Evolutionary conservation across 495 filamentous ascomycete genomes (phyloP).

Genomic region (Polyplosphaeria fusca): DNA sequence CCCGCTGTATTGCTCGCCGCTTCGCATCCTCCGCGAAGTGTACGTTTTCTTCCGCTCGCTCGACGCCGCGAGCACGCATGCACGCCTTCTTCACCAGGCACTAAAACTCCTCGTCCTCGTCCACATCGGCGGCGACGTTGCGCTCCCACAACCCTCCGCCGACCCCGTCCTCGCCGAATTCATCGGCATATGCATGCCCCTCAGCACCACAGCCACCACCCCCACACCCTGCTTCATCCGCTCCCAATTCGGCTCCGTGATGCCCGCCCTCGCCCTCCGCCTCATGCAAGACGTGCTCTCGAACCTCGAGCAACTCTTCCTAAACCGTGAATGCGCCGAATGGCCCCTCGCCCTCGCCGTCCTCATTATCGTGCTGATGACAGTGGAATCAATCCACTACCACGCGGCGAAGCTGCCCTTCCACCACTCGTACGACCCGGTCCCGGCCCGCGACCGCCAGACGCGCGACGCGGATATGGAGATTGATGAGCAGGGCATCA

Average conservation of each 20-base stretch:
- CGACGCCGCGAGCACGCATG: constrained; percentile 1
- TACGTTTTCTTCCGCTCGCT: constrained; percentile 30
- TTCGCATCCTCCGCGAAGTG: constrained; percentile 28
- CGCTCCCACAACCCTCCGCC: constrained; percentile 11
- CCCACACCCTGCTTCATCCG: constrained; percentile 37
- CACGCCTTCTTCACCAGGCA: constrained; percentile 27
- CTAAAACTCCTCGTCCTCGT: constrained; percentile 36
- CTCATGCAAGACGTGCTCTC: constrained; percentile 31
- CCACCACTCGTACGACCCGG: constrained; percentile 22
- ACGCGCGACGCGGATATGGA: neutral
- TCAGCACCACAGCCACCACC: neutral
- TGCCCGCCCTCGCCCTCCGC: constrained; percentile 28
- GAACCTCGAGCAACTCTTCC: constrained; percentile 19
- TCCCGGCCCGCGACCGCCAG: neutral
- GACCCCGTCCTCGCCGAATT: constrained; percentile 18
- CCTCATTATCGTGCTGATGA: constrained; percentile 30
- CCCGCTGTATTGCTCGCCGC: constrained; percentile 26
- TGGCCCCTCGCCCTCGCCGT: constrained; percentile 28
- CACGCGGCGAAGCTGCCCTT: constrained; percentile 32
- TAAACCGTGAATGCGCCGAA: constrained; percentile 27
- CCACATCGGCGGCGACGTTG: constrained; percentile 33
- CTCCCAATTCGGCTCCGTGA: constrained; percentile 31
- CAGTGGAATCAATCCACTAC: constrained; percentile 34
- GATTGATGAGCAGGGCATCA: constrained; percentile 23
- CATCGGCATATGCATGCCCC: constrained; percentile 5